Evolutionary conservation across 345 rosid species (phyloP), one percentile per base, ranked within the genome.

Genomic region (Populus davidiana): DNA sequence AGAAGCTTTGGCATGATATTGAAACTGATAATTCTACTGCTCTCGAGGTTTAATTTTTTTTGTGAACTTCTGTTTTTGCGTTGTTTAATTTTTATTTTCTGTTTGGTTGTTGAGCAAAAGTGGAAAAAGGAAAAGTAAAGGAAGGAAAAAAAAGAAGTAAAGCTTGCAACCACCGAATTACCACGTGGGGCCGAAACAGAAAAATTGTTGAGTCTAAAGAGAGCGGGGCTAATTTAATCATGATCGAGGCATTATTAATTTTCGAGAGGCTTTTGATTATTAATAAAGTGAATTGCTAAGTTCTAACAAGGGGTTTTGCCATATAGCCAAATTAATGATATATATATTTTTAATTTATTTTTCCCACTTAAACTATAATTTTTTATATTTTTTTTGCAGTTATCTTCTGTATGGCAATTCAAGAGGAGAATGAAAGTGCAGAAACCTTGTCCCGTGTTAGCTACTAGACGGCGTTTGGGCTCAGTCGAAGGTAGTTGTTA

Each of bases 401-500:
- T 93, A 77, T 85, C 93, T 47, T 90, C 93, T 64, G 87, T 95
- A 4, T 93, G 99, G 99, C 87, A 88, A 77, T 87, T 70, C 86
- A 93, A 86, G 82, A 87, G 93, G 80, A 91, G 87, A 81, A 75
- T 86, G 76, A 95, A 90, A 82, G 81, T 86, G 85, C 93, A 87
- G 73, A 95, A 86, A 59, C 93, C 99, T 78, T 93, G 99, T 80
- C 85, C 90, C 3, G 83, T 83, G 85, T 80, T 90, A 73, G 87
- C 87, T 14, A 75, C 78, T 59, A 78, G 80, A 56, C 82, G 81
- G 38, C 80, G 81, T 80, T 81, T 82, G 79, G 74, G 84, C 44
- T 61, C 77, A 61, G 71, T 77, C 54, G 81, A 78, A 86, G 94
- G 93, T 90, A 88, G 66, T 59, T 59, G 63, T 39, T 36, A 20